Evolutionary conservation across 2,329 filamentous ascomycete species (phyloP).

Genomic region (Aspergillus ochraceus): DNA sequence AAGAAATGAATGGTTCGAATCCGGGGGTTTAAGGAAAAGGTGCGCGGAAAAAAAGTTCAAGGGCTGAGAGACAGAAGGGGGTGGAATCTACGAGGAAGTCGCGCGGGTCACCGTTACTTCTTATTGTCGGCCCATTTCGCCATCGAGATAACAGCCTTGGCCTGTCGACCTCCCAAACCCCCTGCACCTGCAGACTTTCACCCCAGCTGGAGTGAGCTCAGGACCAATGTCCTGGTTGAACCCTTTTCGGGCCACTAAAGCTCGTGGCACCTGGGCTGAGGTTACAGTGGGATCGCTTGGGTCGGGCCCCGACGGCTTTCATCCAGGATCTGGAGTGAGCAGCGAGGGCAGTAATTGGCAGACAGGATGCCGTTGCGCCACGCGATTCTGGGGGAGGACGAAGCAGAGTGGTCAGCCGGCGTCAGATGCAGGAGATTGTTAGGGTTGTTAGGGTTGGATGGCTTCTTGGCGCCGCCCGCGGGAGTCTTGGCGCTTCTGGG

Average conservation of each 20-base stretch:
- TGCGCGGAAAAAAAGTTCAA: background rate
- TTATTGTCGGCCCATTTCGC: constrained; percentile 2
- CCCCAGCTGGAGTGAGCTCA: background rate
- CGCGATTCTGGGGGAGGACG: constrained; percentile 6
- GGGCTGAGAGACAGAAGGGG: background rate
- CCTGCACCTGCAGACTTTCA: background rate
- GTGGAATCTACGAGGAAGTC: background rate
- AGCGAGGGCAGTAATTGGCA: background rate
- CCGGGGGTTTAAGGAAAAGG: background rate
- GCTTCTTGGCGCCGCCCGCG: constrained; percentile 3
- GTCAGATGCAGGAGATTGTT: constrained; percentile 2
- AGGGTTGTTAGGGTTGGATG: background rate
- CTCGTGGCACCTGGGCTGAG: constrained; percentile 10
- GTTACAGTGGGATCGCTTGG: constrained; percentile 14
- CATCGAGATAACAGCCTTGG: background rate
- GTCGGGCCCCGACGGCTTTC: constrained; percentile 7
- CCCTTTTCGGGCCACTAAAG: background rate
- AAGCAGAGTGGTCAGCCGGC: background rate
- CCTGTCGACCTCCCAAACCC: background rate
- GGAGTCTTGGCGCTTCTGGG: constrained; percentile 6
- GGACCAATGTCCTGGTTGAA: constrained; percentile 1
- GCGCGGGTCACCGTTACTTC: background rate
- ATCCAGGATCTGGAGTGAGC: background rate
- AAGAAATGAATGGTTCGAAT: background rate
- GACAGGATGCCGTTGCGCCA: background rate